Evolutionary conservation across 495 filamentous ascomycete genomes (phyloP), one percentile per base, ranked within the genome.

Genomic region (Ramalina peruviana): DNA sequence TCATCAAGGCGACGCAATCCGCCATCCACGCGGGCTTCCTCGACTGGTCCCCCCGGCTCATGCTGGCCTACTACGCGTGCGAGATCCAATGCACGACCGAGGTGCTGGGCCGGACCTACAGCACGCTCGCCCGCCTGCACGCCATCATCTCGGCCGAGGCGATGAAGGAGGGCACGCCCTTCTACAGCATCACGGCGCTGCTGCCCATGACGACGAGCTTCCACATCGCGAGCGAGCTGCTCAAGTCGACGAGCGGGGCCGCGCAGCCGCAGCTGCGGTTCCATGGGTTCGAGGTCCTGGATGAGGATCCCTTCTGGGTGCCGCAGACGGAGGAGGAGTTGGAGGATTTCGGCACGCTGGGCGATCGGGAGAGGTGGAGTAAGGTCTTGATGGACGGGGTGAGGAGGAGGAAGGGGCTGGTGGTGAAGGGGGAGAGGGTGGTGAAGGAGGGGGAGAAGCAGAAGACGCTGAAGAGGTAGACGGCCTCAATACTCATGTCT

Each of bases 41-140:
- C 3, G 93, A 96, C 71, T 98, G 90, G 90, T 88, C 82, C 49
- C 89, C 93, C 1, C 78, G 92, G 2, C 72, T 98, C 26, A 74
- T 97, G 71, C 80, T 96, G 44, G 89, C 92, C n/a, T 96, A 96
- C 87, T 98, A 98, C 69, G 87, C 81, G 48, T 90, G 87, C 62
- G 90, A 96, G 60, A 96, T 98, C 57, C 93, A 97, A 73, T 87
- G 90, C 45, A 87, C 85, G 37, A 87, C 88, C 60, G 90, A 95
- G 68, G 92, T 96, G 51, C 80, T 98, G 15, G 92, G 92, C 27
- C 82, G 86, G 43, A 92, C 96, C 43, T 97, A 98, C 71, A 84
- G 80, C 52, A 88, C 94, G 6, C 82, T 98, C 15, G 94, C 88
- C 33, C 82, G 87, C 3, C 87, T 93, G 13, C 83, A 89, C 30